Conservation (phyloP, 2,329 filamentous ascomycete species). For the Aureobasidium mangrovei region DNA sequence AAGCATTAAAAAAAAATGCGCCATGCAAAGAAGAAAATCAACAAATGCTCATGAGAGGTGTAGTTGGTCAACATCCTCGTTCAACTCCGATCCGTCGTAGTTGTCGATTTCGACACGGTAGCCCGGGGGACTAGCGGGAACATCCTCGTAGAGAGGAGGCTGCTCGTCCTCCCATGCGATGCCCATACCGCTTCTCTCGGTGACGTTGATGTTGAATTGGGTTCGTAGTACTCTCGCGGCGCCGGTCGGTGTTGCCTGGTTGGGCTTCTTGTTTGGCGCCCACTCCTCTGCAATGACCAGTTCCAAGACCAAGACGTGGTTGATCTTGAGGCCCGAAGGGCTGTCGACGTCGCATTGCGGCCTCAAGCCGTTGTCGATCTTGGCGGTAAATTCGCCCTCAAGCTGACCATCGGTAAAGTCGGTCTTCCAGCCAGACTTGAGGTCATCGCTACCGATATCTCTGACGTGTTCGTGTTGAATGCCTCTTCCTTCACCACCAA, state of each 20-base stretch:
- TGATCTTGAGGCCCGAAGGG: slow-evolving; percentile 65
- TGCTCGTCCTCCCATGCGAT: slow-evolving; percentile 97
- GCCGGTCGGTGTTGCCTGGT: slow-evolving; percentile 74
- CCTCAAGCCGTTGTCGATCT: slow-evolving; percentile 51
- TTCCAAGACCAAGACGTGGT: slow-evolving; percentile 81
- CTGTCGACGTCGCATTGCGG: slow-evolving; percentile 72
- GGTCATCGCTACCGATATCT: slow-evolving; percentile 68
- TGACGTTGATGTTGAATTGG: slow-evolving; percentile 77
- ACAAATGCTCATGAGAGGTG: slow-evolving; percentile 21
- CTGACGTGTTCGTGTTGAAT: slow-evolving; percentile 65
- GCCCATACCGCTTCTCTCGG: slow-evolving; percentile 74
- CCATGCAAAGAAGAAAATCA: not conserved
- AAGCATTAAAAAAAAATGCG: not conserved
- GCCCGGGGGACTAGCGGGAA: slow-evolving; percentile 71
- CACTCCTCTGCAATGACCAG: slow-evolving; percentile 92
- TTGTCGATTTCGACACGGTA: slow-evolving; percentile 36
- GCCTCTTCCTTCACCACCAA: slow-evolving; percentile 60
- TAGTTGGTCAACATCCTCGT: slow-evolving; percentile 40
- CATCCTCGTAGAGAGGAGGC: slow-evolving; percentile 87
- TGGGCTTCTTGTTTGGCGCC: slow-evolving; percentile 58
- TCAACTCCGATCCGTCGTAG: slow-evolving; percentile 38
- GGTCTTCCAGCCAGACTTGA: slow-evolving; percentile 86
- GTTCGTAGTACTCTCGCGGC: slow-evolving; percentile 85
- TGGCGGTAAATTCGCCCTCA: slow-evolving; percentile 68
- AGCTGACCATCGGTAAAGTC: slow-evolving; percentile 60